These are phyloP conservation scores for Aureobasidium sp. DNA, from an alignment of 2,329 filamentous ascomycete genomes.

Conservation along the genomic window DNA sequence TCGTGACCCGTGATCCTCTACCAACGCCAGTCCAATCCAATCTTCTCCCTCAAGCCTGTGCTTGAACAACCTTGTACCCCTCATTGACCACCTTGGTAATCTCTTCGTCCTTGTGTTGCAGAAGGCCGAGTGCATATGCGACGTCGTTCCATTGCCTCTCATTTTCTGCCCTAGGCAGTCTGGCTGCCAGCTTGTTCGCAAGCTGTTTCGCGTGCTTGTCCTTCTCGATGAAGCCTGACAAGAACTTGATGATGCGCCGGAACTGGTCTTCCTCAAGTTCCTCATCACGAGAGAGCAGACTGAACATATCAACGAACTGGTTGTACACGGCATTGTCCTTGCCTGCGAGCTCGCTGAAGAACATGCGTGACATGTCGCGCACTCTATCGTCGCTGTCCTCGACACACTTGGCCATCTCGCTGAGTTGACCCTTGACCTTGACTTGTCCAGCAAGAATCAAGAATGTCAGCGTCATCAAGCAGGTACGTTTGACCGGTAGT, in stretches of 20 bases:
- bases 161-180: constrained; percentile 76
- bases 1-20: neutral
- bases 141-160: constrained; percentile 98
- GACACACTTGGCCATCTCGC: constrained; percentile 98
- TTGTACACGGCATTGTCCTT: constrained; percentile 99
- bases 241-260: constrained; percentile 79
- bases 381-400: constrained; percentile 95
- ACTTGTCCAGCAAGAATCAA: constrained; percentile 94
- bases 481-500: constrained; percentile 88
- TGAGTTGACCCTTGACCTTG: constrained; percentile 97
- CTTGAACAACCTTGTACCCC: constrained; percentile 56
- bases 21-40: neutral
- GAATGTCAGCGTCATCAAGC: constrained; percentile 97
- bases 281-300: constrained; percentile 74
- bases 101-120: constrained; percentile 91
- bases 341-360: constrained; percentile 93
- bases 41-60: constrained; percentile 27
- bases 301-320: constrained; percentile 99
- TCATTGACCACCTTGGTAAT: constrained; percentile 69
- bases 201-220: constrained; percentile 97
- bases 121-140: constrained; percentile 77
- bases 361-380: constrained; percentile 90
- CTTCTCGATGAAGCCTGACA: constrained; percentile 97
- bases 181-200: constrained; percentile 82
- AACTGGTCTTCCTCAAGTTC: constrained; percentile 79